Percentiles rank a stretch among this genome's conserved stretches.
These are phyloP conservation scores for Penicillium sp. DNA, from an alignment of 2,329 filamentous ascomycete species.

Conservation along the genomic window DNA sequence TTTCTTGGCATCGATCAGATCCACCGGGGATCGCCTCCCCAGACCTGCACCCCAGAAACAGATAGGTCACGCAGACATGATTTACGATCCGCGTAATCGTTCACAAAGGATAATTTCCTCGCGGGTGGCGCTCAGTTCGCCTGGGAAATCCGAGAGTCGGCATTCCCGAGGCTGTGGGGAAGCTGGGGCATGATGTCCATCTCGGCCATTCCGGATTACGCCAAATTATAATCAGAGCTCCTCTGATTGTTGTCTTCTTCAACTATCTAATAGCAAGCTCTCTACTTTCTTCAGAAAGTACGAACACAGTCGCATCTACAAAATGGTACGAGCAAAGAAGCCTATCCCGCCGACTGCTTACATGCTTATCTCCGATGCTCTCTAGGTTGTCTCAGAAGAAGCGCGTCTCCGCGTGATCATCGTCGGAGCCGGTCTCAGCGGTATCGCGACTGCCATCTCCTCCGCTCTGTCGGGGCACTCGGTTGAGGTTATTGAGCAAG, in stretches of 20 bases:
- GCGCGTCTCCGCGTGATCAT: slow-evolving; percentile 27
- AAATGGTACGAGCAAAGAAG: not conserved
- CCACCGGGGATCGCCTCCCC: not conserved
- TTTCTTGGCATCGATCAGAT: not conserved
- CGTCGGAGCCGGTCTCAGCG: slow-evolving; percentile 34
- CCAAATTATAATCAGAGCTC: not conserved
- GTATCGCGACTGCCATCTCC: slow-evolving; percentile 32
- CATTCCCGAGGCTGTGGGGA: slow-evolving; percentile 8
- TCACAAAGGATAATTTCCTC: not conserved
- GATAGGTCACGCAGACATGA: not conserved
- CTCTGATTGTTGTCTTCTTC: not conserved
- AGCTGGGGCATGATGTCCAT: not conserved
- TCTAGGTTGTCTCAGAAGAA: slow-evolving; percentile 14
- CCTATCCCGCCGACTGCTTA: not conserved
- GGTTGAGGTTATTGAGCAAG: slow-evolving; percentile 32
- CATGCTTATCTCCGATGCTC: not conserved
- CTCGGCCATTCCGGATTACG: not conserved
- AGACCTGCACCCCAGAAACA: not conserved
- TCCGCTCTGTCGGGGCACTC: slow-evolving; percentile 26
- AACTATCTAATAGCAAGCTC: not conserved
- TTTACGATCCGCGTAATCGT: not conserved
- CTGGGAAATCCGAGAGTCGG: slow-evolving; percentile 13
- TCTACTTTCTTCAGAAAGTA: not conserved
- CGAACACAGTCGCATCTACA: not conserved
- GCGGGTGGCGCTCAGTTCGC: not conserved